Evolutionary conservation across 805 yeast genomes (phyloP), one percentile per base, ranked within the genome.

Genomic region (Ogataea parapolymorpha): DNA sequence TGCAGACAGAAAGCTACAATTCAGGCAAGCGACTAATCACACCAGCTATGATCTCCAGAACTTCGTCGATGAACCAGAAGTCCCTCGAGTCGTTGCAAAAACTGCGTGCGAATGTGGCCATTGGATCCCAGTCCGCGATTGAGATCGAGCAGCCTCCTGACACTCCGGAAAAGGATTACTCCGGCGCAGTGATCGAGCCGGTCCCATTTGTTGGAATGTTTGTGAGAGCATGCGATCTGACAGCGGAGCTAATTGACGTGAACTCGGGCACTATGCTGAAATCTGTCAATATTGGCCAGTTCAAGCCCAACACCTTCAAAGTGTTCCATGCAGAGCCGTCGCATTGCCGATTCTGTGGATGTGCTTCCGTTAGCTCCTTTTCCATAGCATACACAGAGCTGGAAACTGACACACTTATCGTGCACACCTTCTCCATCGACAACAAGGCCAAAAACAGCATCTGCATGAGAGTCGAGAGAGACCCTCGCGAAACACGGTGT

Each of bases 331-430:
- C 85, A 31, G 88, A 82, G 50, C 95, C 95, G 5, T 80, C 88
- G 1, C 95, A 88, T 64, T 88, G 96, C 63, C 74, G 84, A 33
- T 88, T 88, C 62, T 88, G 96, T 67, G 96, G 96, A 2, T 83
- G 95, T 66, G 88, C 85, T 0, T 82, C 95, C 0, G 74, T 88
- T 29, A 72, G 79, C 16, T 74, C 90, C 3, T 72, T 88, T 39
- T 81, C 91, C 1, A 67, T 87, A 15, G 81, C 82, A 1, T 88
- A 88, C 60, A 79, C 82, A 16, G 84, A 81, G 47, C 56, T 60
- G 18, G 82, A 77, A 42, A 66, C 71, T 3, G 72, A 71, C 5
- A 74, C 78, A 7, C 60, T 85, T 37, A 79, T 83, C 6, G 66
- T 85, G 66, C 95, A 87, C 54, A 82, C 93, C 0, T 82, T 79